Conservation (phyloP, 352 stramenopile species). For the Phytophthora ramorum region DNA sequence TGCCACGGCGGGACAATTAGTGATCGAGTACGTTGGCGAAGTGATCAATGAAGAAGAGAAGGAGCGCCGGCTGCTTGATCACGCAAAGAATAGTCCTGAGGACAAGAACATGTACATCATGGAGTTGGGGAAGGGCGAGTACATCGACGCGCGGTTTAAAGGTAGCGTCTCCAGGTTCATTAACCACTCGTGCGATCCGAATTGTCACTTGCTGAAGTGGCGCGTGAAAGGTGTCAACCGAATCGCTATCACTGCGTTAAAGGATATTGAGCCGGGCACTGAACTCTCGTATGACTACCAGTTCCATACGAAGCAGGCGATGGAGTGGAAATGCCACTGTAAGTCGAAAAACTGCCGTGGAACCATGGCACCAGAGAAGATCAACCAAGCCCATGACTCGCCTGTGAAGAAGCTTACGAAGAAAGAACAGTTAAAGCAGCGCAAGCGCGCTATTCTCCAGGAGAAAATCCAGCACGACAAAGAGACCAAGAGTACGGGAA, state of each 20-base stretch:
- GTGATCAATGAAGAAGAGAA: slow-evolving; percentile 95
- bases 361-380: slow-evolving; percentile 87
- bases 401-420: slow-evolving; percentile 79
- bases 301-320: slow-evolving; percentile 89
- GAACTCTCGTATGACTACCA: slow-evolving; percentile 97
- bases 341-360: slow-evolving; percentile 81
- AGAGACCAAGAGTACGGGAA: slow-evolving; percentile 69
- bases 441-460: slow-evolving; percentile 70
- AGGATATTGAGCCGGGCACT: slow-evolving; percentile 88
- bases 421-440: slow-evolving; percentile 74
- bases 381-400: slow-evolving; percentile 49
- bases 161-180: slow-evolving; percentile 96
- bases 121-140: slow-evolving; percentile 91
- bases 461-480: slow-evolving; percentile 75
- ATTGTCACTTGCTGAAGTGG: slow-evolving; percentile 96
- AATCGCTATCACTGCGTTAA: slow-evolving; percentile 93
- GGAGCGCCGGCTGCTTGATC: slow-evolving; percentile 83
- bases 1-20: slow-evolving; percentile 86
- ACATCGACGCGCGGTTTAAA: slow-evolving; percentile 95
- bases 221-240: slow-evolving; percentile 92
- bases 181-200: slow-evolving; percentile 97
- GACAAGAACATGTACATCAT: slow-evolving; percentile 98
- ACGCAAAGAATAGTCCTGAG: slow-evolving; percentile 87
- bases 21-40: slow-evolving; percentile 96
- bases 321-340: slow-evolving; percentile 91